A percentile compares a stretch with the other conserved stretches of the same genome.
These are phyloP conservation scores for Amanita fuliginea DNA, from an alignment of 768 basidiomycete species.

Conservation along the genomic window DNA sequence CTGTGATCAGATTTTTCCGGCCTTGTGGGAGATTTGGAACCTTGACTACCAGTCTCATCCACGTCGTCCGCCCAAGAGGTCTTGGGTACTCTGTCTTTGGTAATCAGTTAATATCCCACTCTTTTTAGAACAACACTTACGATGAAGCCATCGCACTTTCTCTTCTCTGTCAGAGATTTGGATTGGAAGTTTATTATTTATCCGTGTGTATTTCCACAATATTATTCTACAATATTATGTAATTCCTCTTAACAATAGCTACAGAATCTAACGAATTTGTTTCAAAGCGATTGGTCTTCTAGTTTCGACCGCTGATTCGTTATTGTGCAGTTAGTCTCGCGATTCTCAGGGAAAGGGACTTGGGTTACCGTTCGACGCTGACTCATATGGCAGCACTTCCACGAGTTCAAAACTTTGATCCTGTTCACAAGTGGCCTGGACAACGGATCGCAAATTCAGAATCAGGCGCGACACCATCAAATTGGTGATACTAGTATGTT, in stretches of 20 bases:
- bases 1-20: neutral
- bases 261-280: too few species aligned
- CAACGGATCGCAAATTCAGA: conserved; percentile 17
- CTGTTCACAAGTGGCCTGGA: neutral
- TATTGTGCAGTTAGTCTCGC: neutral
- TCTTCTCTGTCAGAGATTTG: too few species aligned
- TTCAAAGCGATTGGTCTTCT: too few species aligned
- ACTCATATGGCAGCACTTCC: neutral
- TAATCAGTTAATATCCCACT: neutral
- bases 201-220: too few species aligned
- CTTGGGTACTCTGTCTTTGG: conserved; percentile 32
- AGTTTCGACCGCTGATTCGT: neutral
- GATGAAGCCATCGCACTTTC: conserved; percentile 1
- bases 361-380: neutral
- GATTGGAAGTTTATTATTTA: too few species aligned
- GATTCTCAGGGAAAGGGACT: too few species aligned
- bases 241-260: too few species aligned
- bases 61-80: conserved; percentile 87
- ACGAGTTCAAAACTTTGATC: neutral
- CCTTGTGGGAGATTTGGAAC: neutral
- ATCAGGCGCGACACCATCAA: conserved; percentile 27
- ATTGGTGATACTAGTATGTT: conserved; percentile 18
- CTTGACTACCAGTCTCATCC: conserved; percentile 50
- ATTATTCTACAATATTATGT: too few species aligned
- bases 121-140: neutral